Base-by-base conservation (phyloP, 2,329 filamentous ascomycete genomes). In the Plenodomus biglobosus region DNA sequence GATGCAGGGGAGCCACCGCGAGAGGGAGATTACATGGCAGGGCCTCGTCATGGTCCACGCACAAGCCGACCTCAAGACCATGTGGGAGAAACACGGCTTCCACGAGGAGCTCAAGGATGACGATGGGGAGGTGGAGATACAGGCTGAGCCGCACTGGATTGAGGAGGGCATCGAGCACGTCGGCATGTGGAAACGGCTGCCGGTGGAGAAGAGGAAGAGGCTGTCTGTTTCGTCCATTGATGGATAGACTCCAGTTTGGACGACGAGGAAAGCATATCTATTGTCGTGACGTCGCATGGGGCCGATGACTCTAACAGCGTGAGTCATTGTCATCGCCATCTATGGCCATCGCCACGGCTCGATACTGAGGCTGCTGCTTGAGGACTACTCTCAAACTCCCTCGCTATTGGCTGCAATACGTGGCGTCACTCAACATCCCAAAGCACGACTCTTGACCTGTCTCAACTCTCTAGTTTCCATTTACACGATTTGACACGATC, bases 81-180 rank as follows among this genome's bases (percentile, higher is more conserved):
- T 85, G 58, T 97, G 91, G 84, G 73, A 75, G 62, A 81, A 78
- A 64, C 81, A 86, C 71, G 91, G 90, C 0, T 96, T 96, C 69
- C 73, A 77, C 53, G 91, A 96, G 71, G 80, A 87, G 63, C 76
- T 73, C 8, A 83, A 92, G 81, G 88, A 89, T 1, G 78, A 70
- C 24, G 42, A 60, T 1, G 68, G 64, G 18, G 52, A 65, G 10
- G 55, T 70, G 1, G 64, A 68, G 39, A 65, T 69, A 16, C 30
- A 44, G 2, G 65, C 64, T 17, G 67, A 71, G 45, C 59, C 59
- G 24, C 65, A 60, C 22, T 96, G 91, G 90, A 78, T 79, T 53
- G 91, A 96, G 70, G 90, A 94, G 64, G 89, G 87, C 3, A 92
- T 96, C 45, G 78, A 82, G 56, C 90, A 96, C 75, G 80, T 95